phyloP scores from a whole-genome alignment of 345 rosid genomes.

The Melaleuca alternifolia region DNA sequence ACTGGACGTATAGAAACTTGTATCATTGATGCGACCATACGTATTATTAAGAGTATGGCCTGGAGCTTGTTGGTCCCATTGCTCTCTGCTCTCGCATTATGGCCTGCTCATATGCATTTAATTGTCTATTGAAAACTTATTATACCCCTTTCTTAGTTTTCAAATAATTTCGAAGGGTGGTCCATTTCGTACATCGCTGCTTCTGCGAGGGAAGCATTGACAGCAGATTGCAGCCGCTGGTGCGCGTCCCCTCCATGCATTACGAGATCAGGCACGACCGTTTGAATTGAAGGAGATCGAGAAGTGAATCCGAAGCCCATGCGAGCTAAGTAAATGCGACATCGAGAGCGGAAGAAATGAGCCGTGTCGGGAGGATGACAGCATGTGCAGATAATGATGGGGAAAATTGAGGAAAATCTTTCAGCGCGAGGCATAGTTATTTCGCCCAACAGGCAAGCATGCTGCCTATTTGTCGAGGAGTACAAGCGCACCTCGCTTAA shows the following conservation, averaged over 20 bases:
- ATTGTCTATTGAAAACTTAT: not conserved
- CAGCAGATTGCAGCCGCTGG: not conserved
- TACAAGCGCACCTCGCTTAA: not conserved
- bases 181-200: not conserved
- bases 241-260: not conserved
- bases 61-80: not conserved
- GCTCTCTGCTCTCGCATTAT: not conserved
- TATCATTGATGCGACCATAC: not conserved
- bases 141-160: not conserved
- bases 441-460: not conserved
- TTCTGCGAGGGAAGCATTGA: not conserved
- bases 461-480: not conserved
- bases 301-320: not conserved
- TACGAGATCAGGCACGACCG: not conserved
- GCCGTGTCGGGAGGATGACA: not conserved
- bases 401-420: not conserved
- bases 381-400: not conserved
- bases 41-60: not conserved
- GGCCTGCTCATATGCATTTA: not conserved
- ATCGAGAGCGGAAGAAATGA: not conserved
- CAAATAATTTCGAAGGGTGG: not conserved
- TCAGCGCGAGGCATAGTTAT: not conserved
- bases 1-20: not conserved
- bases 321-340: not conserved
- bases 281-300: not conserved